Percentiles rank a stretch among this genome's conserved stretches.
Conservation (phyloP, 129 eudicot species). For the Flaveria trinervia region DNA sequence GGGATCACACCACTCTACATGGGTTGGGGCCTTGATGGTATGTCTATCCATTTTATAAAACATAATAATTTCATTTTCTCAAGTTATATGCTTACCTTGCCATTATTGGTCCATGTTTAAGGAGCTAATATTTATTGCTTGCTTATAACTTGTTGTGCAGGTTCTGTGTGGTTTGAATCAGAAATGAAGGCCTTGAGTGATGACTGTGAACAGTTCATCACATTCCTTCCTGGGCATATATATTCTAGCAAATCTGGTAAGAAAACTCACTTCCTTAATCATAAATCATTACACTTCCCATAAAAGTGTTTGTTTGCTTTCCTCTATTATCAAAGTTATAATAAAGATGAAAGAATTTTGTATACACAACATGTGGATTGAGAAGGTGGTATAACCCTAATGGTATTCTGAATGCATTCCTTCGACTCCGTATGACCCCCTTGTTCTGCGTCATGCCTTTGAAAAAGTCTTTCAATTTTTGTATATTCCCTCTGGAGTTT, state of each 20-base stretch:
- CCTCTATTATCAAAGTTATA: neutral
- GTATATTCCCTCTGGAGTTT: neutral
- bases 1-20: constrained; percentile 94
- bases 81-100: neutral
- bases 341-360: neutral
- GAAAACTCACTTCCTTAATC: constrained; percentile 4
- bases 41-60: neutral
- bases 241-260: constrained; percentile 95
- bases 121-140: constrained; percentile 52
- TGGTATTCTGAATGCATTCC: constrained; percentile 84
- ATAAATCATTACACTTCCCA: neutral
- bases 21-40: constrained; percentile 99
- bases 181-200: constrained; percentile 99
- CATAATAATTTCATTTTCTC: neutral
- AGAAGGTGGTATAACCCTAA: constrained; percentile 93
- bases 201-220: constrained; percentile 89
- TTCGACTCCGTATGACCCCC: constrained; percentile 79
- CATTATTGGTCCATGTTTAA: neutral
- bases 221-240: constrained; percentile 93
- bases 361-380: constrained; percentile 58
- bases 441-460: constrained; percentile 73
- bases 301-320: neutral
- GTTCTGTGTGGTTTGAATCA: constrained; percentile 98
- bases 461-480: constrained; percentile 65
- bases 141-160: constrained; percentile 53